Evolutionary conservation across 2,329 filamentous ascomycete species (phyloP), one percentile per base, ranked within the genome.

Genomic region (Tetracladium maxilliforme): DNA sequence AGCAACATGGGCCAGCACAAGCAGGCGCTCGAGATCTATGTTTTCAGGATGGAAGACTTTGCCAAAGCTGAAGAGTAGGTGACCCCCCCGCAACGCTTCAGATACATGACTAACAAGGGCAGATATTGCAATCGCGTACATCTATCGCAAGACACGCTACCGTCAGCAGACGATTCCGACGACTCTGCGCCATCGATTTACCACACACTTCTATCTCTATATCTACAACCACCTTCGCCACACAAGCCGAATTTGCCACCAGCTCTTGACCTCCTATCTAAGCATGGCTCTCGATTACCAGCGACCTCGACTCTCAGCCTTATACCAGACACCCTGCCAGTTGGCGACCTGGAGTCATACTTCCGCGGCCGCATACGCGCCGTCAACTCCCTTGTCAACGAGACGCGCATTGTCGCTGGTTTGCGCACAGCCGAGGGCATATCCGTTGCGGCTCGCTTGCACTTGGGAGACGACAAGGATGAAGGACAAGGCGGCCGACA

Each of bases 1-100:
- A 84, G 82, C 49, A 92, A 90, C 39, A 93, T 95, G 81, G 83
- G 82, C 6, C 78, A 87, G 40, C 86, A 98, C 53, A 86, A 83
- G 44, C 84, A 95, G 51, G 90, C 90, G 0, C 57, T 98, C n/a
- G 79, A 90, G 45, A 93, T 98, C 26, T 98, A 93, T 46, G 87
- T 95, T 15, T 98, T 94, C 54, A 90, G 87, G 48, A 69, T 98
- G 48, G 59, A 79, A 37, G 77, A 93, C 47, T 87, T 81, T 33
- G 58, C 56, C 9, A 95, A 93, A 51, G 90, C 90, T 16, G 90
- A 98, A 64, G 83, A 93, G 76, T 93, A 56, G 33, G 72, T 60
- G 13, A 16, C 11, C 7, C 22, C 17, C 22, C 22, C 18, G 18
- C n/a, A n/a, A n/a, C n/a, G n/a, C n/a, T n/a, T n/a, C n/a, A n/a